A percentile compares a stretch with the other conserved stretches of the same genome.
Conservation (phyloP, 78 protist genomes). For the Dictyostelium brefeldianum region DNA sequence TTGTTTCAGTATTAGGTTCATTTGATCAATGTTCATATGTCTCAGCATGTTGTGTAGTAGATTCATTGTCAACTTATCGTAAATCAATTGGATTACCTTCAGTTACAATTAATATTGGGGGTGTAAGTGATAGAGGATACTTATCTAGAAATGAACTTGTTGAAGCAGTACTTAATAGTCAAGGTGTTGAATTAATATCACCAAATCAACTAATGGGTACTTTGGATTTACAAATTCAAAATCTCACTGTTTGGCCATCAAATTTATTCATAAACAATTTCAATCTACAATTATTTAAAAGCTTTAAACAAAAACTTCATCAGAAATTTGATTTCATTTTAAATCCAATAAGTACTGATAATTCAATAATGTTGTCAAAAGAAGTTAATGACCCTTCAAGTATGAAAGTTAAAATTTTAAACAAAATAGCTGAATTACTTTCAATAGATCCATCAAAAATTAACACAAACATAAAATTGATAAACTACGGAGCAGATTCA, state of each 20-base stretch:
- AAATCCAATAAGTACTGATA: not conserved
- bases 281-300: not conserved
- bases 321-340: not conserved
- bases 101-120: not conserved
- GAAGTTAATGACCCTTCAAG: not conserved
- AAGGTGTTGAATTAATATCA: conserved; percentile 28
- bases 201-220: conserved; percentile 4
- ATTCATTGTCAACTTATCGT: conserved; percentile 58
- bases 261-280: not conserved
- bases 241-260: not conserved
- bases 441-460: conserved; percentile 22
- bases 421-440: not conserved
- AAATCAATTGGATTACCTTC: conserved; percentile 31
- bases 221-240: conserved; percentile 20
- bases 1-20: conserved; percentile 3
- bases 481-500: not conserved
- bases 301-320: not conserved
- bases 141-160: not conserved
- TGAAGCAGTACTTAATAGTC: not conserved
- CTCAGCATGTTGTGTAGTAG: conserved; percentile 83
- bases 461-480: not conserved
- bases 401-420: not conserved
- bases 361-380: not conserved
- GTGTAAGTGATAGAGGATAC: conserved; percentile 17
- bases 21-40: conserved; percentile 62